A percentile compares a stretch with the other conserved stretches of the same genome.
Evolutionary conservation across 768 basidiomycete genomes (phyloP).

Genomic region (Termitomyces heimii): DNA sequence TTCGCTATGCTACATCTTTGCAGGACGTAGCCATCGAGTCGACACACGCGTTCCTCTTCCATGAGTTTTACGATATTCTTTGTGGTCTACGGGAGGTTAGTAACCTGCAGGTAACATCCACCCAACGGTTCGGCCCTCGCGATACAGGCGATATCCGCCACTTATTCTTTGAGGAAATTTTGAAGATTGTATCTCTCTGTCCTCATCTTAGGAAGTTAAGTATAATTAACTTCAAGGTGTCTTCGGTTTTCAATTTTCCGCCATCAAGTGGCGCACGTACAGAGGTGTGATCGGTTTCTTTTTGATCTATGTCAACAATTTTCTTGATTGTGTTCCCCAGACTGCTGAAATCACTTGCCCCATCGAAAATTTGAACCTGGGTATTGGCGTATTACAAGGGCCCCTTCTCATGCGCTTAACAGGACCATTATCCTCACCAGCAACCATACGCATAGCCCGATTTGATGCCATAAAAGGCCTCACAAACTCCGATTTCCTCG

Average conservation of each 20-base stretch:
- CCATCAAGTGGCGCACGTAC: background rate
- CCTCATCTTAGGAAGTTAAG: background rate
- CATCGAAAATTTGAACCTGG: background rate
- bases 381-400: background rate
- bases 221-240: background rate
- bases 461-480: slow-evolving; percentile 1
- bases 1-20: background rate
- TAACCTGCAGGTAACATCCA: background rate
- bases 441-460: background rate
- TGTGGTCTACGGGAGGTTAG: background rate
- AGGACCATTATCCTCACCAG: background rate
- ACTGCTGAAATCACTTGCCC: background rate
- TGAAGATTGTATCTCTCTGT: slow-evolving; percentile 2
- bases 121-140: background rate
- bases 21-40: background rate
- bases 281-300: background rate
- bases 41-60: background rate
- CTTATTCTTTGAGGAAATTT: slow-evolving; percentile 2
- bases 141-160: background rate
- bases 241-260: background rate
- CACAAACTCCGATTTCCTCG: slow-evolving; percentile 7
- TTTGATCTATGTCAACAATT: background rate
- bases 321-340: background rate
- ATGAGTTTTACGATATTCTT: slow-evolving; percentile 3
- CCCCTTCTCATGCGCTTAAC: slow-evolving; percentile 1